These are phyloP conservation scores for Cyclostephanos invisitatus DNA, from an alignment of 108 stramenopile species.

Conservation along the genomic window DNA sequence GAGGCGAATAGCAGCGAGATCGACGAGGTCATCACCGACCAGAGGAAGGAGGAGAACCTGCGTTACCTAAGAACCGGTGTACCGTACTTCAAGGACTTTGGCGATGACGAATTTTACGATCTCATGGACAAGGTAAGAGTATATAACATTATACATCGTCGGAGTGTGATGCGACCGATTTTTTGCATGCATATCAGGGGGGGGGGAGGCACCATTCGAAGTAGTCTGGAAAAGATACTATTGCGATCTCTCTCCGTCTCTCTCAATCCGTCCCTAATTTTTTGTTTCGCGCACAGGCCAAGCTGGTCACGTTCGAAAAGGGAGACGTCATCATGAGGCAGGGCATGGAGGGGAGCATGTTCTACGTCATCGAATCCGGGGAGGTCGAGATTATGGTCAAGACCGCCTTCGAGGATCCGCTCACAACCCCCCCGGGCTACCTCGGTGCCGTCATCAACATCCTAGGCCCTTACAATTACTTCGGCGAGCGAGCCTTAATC, in stretches of 20 bases:
- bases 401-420: conserved; percentile 81
- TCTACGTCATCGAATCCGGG: conserved; percentile 84
- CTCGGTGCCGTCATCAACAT: conserved; percentile 77
- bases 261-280: neutral
- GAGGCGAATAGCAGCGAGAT: conserved; percentile 37
- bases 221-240: neutral
- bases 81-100: conserved; percentile 64
- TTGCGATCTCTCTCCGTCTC: neutral
- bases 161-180: neutral
- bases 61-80: conserved; percentile 52
- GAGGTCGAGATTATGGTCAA: conserved; percentile 83
- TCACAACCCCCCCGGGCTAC: conserved; percentile 64
- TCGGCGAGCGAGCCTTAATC: conserved; percentile 90
- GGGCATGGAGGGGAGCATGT: conserved; percentile 73
- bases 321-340: conserved; percentile 81
- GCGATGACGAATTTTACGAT: conserved; percentile 67
- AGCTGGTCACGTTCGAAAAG: conserved; percentile 67
- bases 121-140: conserved; percentile 53
- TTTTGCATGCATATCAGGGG: neutral
- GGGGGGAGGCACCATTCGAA: too few species aligned
- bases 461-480: conserved; percentile 74
- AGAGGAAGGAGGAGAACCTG: conserved; percentile 53
- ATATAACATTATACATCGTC: neutral
- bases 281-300: conserved; percentile 49
- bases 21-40: conserved; percentile 55